A percentile compares a stretch with the other conserved stretches of the same genome.
Evolutionary conservation across 441 rosid genomes (phyloP).

Genomic region (Syzygium malaccense): DNA sequence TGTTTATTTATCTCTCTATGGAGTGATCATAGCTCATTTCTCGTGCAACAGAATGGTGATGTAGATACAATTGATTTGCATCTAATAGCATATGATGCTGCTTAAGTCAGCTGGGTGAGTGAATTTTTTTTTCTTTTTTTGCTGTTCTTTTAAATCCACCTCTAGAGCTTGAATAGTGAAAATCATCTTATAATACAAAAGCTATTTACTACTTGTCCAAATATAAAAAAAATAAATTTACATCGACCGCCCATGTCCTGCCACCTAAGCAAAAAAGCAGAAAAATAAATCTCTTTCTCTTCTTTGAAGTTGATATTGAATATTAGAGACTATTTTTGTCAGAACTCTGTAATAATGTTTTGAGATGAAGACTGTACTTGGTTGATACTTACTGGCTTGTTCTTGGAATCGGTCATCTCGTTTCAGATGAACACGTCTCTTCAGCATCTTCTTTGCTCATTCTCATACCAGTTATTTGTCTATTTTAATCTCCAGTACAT

Average conservation of each 20-base stretch:
- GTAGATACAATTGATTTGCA: not conserved
- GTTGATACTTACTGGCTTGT: not conserved
- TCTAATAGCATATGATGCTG: not conserved
- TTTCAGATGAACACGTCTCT: not conserved
- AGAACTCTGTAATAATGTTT: not conserved
- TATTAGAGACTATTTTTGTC: not conserved
- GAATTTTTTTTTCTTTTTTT: too few relatives aligned
- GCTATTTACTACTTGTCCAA: not conserved
- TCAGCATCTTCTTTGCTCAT: not conserved
- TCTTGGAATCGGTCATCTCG: not conserved
- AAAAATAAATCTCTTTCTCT: not conserved
- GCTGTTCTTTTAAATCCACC: not conserved
- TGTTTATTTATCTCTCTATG: not conserved
- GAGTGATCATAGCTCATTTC: not conserved
- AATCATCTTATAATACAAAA: not conserved
- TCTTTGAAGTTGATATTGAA: not conserved
- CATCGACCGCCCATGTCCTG: not conserved
- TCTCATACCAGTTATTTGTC: not conserved
- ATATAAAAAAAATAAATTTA: not conserved
- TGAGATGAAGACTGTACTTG: not conserved
- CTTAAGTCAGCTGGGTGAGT: not conserved
- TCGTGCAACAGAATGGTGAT: not conserved
- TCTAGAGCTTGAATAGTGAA: not conserved
- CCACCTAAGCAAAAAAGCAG: not conserved
- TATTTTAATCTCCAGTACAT: not conserved